Evolutionary conservation across 768 basidiomycete genomes (phyloP).

Genomic region (Hericium erinaceus): DNA sequence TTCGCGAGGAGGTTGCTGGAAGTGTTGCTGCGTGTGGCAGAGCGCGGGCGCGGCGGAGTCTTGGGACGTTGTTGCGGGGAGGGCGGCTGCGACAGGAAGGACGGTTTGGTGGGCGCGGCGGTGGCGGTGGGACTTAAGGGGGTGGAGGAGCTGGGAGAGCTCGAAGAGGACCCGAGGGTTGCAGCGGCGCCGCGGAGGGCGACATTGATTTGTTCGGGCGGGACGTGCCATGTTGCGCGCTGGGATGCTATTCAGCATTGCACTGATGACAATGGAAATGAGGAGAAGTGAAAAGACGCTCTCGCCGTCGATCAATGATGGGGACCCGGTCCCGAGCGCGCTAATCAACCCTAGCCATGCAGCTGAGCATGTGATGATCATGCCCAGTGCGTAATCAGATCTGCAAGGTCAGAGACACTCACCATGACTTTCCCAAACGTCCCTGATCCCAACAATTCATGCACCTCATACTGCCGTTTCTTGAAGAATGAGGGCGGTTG

Average conservation of each 20-base stretch:
- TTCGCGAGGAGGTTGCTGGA: slow-evolving; percentile 18
- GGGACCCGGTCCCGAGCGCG: too few relatives aligned
- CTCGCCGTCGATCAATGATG: too few relatives aligned
- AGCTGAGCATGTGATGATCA: too few relatives aligned
- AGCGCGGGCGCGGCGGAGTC: background rate
- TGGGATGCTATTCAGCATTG: slow-evolving; percentile 17
- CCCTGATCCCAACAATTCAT: slow-evolving; percentile 68
- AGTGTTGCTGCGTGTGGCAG: slow-evolving; percentile 13
- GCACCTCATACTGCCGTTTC: slow-evolving; percentile 74
- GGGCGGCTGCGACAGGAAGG: background rate
- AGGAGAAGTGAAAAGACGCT: too few relatives aligned
- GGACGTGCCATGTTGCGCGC: slow-evolving; percentile 75
- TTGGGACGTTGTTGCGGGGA: background rate
- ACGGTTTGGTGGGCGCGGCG: background rate
- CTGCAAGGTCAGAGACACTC: slow-evolving; percentile 19
- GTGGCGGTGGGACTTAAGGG: background rate
- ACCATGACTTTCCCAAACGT: slow-evolving; percentile 90
- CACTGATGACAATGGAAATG: background rate
- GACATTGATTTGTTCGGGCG: slow-evolving; percentile 44
- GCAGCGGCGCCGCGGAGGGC: slow-evolving; percentile 52
- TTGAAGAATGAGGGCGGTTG: slow-evolving; percentile 83
- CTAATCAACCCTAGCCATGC: too few relatives aligned
- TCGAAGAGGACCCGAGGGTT: slow-evolving; percentile 9
- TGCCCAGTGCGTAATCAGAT: background rate
- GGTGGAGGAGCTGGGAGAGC: slow-evolving; percentile 3